These are phyloP conservation scores for Pythium dissotocum DNA, from an alignment of 352 stramenopile genomes.

Conservation along the genomic window DNA sequence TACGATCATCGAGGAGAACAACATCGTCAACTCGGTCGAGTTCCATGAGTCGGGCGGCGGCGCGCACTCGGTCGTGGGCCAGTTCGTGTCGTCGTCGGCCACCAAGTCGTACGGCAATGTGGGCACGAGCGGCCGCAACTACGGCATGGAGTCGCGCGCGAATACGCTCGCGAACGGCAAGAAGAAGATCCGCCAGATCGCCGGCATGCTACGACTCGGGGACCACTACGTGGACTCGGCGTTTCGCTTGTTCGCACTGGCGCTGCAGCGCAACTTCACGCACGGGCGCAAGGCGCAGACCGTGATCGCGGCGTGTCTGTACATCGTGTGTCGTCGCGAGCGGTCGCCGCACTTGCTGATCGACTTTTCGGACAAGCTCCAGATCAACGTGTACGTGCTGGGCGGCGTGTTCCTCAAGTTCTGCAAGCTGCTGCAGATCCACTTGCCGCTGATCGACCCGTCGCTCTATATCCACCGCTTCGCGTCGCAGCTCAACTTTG, in stretches of 20 bases:
- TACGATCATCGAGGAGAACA: slow-evolving; percentile 97
- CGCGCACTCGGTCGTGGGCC: slow-evolving; percentile 91
- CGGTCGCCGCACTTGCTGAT: slow-evolving; percentile 99
- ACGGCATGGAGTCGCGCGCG: slow-evolving; percentile 93
- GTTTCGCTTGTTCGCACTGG: slow-evolving; percentile 95
- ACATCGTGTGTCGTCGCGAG: slow-evolving; percentile 98
- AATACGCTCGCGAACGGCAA: slow-evolving; percentile 96
- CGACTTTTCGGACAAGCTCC: slow-evolving; percentile 98
- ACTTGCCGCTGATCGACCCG: slow-evolving; percentile 98
- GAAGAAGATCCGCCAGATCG: slow-evolving; percentile 93
- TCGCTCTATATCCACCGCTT: slow-evolving; percentile 98
- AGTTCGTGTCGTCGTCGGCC: slow-evolving; percentile 93
- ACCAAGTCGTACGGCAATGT: slow-evolving; percentile 92
- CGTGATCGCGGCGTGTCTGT: slow-evolving; percentile 98
- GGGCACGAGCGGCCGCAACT: slow-evolving; percentile 88
- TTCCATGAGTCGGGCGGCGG: slow-evolving; percentile 95
- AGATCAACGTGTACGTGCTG: slow-evolving; percentile 93
- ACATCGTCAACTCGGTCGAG: slow-evolving; percentile 96
- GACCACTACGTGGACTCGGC: slow-evolving; percentile 96
- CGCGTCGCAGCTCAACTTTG: slow-evolving; percentile 97
- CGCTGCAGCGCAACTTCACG: slow-evolving; percentile 97
- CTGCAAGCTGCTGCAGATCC: slow-evolving; percentile 93
- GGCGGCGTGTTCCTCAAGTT: slow-evolving; percentile 90
- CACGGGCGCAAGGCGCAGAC: slow-evolving; percentile 94
- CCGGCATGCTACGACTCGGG: slow-evolving; percentile 90